A percentile compares a stretch with the other conserved stretches of the same genome.
Evolutionary conservation across 2,329 filamentous ascomycete genomes (phyloP).

Genomic region (Gnomoniopsis smithogilvyi): DNA sequence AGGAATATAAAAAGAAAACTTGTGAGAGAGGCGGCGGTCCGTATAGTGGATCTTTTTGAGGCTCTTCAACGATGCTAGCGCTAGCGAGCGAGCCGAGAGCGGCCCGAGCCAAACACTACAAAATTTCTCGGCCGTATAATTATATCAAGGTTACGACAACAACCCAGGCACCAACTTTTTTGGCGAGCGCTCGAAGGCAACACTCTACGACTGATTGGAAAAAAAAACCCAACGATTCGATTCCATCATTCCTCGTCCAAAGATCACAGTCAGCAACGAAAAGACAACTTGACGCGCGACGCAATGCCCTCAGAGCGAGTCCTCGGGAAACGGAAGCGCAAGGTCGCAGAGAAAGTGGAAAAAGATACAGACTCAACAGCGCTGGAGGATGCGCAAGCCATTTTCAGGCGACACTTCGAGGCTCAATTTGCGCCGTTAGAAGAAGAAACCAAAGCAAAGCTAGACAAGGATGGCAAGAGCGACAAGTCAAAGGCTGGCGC

Average conservation of each 20-base stretch:
- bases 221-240: no score
- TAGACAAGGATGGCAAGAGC: slow-evolving; percentile 7
- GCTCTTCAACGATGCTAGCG: neutral
- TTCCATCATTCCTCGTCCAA: neutral
- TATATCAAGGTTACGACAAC: no score
- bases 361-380: slow-evolving; percentile 9
- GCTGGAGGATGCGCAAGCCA: slow-evolving; percentile 61
- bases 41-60: neutral
- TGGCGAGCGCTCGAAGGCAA: no score
- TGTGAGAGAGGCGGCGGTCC: neutral
- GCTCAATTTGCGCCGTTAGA: slow-evolving; percentile 75
- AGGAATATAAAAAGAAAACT: neutral
- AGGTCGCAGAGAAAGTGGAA: slow-evolving; percentile 3
- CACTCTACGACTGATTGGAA: no score
- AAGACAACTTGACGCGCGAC: neutral
- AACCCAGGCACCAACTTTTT: no score
- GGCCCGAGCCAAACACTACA: neutral
- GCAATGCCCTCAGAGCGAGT: slow-evolving; percentile 6
- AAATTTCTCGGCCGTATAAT: neutral
- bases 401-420: slow-evolving; percentile 85
- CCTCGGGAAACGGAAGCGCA: slow-evolving; percentile 17
- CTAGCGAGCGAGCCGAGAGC: slow-evolving; percentile 2
- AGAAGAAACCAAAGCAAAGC: slow-evolving; percentile 34
- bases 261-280: neutral
- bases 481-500: slow-evolving; percentile 32